Percentiles rank a stretch among this genome's conserved stretches.
Conservation (phyloP, 1,284 basidiomycete species). For the Rhizoctonia solani region DNA sequence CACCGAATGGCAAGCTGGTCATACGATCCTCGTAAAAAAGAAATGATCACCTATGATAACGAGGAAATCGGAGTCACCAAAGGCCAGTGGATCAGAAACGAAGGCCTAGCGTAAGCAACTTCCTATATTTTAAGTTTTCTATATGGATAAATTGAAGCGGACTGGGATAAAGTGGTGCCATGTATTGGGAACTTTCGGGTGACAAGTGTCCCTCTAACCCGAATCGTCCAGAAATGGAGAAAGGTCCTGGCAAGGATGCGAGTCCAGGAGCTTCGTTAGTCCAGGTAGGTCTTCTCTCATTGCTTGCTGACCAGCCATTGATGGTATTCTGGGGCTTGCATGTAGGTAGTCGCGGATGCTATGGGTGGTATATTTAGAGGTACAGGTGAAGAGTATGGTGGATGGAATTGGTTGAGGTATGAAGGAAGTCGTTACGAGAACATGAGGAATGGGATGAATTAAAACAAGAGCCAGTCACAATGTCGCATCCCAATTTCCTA, state of each 20-base stretch:
- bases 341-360: constrained; percentile 64
- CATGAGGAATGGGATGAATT: constrained; percentile 58
- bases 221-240: constrained; percentile 68
- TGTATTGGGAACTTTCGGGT: constrained; percentile 78
- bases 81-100: constrained; percentile 71
- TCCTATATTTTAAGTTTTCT: constrained; percentile 43
- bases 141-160: no score
- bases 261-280: constrained; percentile 22
- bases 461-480: neutral
- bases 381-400: constrained; percentile 55
- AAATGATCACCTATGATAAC: constrained; percentile 81
- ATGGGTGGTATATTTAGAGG: constrained; percentile 59
- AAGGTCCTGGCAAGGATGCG: constrained; percentile 62
- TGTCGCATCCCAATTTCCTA: neutral
- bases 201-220: constrained; percentile 60
- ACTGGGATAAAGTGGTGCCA: constrained; percentile 45
- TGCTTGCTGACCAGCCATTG: no score
- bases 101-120: constrained; percentile 79
- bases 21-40: constrained; percentile 66
- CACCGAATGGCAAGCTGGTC: constrained; percentile 69
- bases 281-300: neutral
- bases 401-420: constrained; percentile 69
- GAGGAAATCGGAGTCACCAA: constrained; percentile 71
- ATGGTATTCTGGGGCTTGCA: constrained; percentile 53
- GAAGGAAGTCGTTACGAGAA: constrained; percentile 75